Base-by-base conservation (phyloP, 495 filamentous ascomycete genomes). In the Xylaria grammica region DNA sequence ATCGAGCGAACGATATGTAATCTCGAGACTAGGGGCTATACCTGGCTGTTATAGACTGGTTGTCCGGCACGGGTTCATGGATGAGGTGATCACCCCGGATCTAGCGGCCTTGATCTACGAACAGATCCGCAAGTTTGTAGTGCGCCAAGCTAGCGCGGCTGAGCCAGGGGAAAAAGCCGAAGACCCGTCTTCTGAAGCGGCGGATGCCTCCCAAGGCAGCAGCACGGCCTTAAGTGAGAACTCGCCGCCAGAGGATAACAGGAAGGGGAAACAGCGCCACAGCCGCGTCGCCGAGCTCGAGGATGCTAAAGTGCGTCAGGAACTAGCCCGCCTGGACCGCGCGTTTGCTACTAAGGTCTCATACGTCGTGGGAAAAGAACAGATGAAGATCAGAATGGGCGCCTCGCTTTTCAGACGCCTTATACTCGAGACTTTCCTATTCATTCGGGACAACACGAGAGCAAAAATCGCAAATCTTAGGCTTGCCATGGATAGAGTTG, bases 361-460 rank as follows among this genome's bases (percentile, higher is more conserved):
- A 40, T 91, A 92, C 67, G 81, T 92, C 22, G 79, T 91, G 17
- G 90, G 90, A 17, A 92, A 92, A 71, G 89, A 91, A 65, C 83
- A 90, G 77, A 82, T 92, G 82, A 77, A 77, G 20, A 80, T 91
- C 65, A 76, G 74, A 51, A 44, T 62, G 7, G 75, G 73, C 7
- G 81, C 78, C 24, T 78, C 82, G 29, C 69, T 82, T 36, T 53
- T 78, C 32, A 76, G 87, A 13, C 80, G 69, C 45, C 24, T 84
- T 0, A 40, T 87, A 8, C 69, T 92, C 55, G 76, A 72, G 46
- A 72, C 79, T 0, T 92, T 91, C 66, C 71, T 92, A 45, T 91
- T 86, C 84, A 82, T 91, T 55, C 69, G 90, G 44, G 88, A 90
- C n/a, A 91, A 89, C 68, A 88, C 85, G 11, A 77, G 89, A 22